Percentiles rank a stretch among this genome's conserved stretches.
These are phyloP conservation scores for Pluteus cervinus DNA, from an alignment of 768 basidiomycete species.

Conservation along the genomic window DNA sequence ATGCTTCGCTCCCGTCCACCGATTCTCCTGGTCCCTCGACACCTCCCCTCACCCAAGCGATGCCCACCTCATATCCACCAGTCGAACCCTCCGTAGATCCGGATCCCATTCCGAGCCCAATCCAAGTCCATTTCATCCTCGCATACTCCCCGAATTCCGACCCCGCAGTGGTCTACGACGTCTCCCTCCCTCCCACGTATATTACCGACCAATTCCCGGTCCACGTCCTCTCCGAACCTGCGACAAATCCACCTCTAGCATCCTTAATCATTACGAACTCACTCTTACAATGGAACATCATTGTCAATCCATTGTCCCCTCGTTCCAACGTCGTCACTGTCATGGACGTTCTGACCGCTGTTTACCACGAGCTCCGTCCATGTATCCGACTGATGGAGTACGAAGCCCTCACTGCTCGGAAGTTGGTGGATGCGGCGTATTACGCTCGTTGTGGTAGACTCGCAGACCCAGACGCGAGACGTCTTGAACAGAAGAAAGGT, in stretches of 20 bases:
- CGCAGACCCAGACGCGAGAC: conserved; percentile 20
- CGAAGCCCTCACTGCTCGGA: conserved; percentile 17
- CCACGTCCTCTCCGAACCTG: conserved; percentile 31
- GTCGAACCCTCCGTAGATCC: no score
- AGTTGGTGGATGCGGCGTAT: conserved; percentile 41
- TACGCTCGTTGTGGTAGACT: conserved; percentile 32
- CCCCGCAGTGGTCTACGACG: conserved; percentile 32
- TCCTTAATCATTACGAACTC: conserved; percentile 28
- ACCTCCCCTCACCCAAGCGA: no score
- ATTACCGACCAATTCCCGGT: conserved; percentile 16
- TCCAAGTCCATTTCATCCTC: conserved; percentile 37
- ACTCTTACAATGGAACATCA: conserved; percentile 24
- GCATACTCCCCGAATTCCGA: conserved; percentile 27
- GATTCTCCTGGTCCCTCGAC: no score
- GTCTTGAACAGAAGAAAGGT: conserved; percentile 37
- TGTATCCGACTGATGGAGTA: conserved; percentile 41
- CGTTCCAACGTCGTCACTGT: conserved; percentile 31
- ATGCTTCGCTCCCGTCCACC: no score
- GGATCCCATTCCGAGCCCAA: conserved; percentile 14
- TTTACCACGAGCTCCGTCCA: conserved; percentile 43
- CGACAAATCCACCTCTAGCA: conserved; percentile 35
- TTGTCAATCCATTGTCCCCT: conserved; percentile 22
- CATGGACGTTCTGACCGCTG: conserved; percentile 40
- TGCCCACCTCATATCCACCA: neutral
- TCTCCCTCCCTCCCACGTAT: conserved; percentile 27